Conservation (phyloP, 169 alveolate genomes). For the Plasmodium vinckei region DNA sequence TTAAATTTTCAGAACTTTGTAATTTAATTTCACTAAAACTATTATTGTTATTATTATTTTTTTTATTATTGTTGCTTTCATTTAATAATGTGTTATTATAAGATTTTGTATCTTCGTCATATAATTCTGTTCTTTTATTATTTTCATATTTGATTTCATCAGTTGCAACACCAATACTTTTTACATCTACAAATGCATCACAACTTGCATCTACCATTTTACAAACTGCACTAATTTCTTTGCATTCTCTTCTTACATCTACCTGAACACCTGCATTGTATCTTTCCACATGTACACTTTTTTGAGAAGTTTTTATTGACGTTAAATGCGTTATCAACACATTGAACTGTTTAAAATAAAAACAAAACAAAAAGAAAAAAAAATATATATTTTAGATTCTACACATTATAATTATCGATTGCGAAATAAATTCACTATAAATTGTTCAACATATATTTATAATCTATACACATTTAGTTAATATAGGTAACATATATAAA, state of each 20-base stretch:
- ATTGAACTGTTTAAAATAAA: constrained; percentile 28
- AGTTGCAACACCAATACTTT: constrained; percentile 11
- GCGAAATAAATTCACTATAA: too few relatives aligned
- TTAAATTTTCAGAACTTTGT: constrained; percentile 11
- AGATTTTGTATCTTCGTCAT: neutral
- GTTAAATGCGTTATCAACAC: constrained; percentile 63
- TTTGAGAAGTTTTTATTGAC: constrained; percentile 8
- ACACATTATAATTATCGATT: too few relatives aligned
- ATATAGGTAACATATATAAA: too few relatives aligned
- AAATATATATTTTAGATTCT: neutral
- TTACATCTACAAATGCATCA: constrained; percentile 21
- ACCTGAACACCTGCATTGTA: constrained; percentile 41
- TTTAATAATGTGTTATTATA: too few relatives aligned
- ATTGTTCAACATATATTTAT: too few relatives aligned
- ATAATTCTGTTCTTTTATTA: neutral
- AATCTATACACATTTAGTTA: too few relatives aligned
- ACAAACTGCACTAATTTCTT: constrained; percentile 52
- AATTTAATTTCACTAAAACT: neutral
- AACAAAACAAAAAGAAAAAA: neutral
- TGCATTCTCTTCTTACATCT: constrained; percentile 21
- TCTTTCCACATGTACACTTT: neutral
- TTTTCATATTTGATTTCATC: neutral
- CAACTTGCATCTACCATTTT: constrained; percentile 51
- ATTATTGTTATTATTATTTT: neutral
- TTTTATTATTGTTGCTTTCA: constrained; percentile 2